These are phyloP conservation scores for Pleurostoma richardsiae DNA, from an alignment of 2,329 filamentous ascomycete genomes.

Conservation along the genomic window DNA sequence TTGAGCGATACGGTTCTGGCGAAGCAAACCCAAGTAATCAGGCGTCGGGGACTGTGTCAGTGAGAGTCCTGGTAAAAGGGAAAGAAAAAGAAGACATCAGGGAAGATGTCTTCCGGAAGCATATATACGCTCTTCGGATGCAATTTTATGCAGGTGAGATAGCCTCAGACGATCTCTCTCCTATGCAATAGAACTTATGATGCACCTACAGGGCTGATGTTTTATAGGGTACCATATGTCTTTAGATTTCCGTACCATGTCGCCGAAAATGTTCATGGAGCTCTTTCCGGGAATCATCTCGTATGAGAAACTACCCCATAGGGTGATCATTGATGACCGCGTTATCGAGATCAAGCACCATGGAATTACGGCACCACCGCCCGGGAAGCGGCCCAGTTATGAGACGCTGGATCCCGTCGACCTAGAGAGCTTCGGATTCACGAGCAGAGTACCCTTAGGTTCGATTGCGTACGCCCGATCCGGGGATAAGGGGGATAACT, in stretches of 20 bases:
- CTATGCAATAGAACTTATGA: not conserved
- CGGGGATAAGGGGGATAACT: conserved; percentile 27
- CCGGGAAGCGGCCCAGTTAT: not conserved
- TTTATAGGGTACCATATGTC: conserved; percentile 37
- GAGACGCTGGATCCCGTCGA: conserved; percentile 1
- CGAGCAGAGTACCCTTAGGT: conserved; percentile 17
- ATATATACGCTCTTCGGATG: conserved; percentile 22
- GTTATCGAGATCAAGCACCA: conserved; percentile 3
- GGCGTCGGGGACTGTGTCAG: conserved; percentile 30
- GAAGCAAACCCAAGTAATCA: conserved; percentile 21
- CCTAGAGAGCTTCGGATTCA: conserved; percentile 7
- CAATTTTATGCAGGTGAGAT: conserved; percentile 25
- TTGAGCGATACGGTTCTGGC: conserved; percentile 20
- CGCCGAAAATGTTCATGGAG: conserved; percentile 35
- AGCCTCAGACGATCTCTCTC: conserved; percentile 18
- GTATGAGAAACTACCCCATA: not conserved
- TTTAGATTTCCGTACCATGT: conserved; percentile 36
- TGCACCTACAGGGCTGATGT: too few relatives aligned
- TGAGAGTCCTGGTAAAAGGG: conserved; percentile 34
- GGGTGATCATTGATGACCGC: not conserved
- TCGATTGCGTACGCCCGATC: conserved; percentile 22
- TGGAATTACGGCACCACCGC: conserved; percentile 23
- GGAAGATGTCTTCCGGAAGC: conserved; percentile 10
- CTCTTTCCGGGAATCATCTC: conserved; percentile 29
- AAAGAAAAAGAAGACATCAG: conserved; percentile 12